Conservation (phyloP, 306 rosid genomes). For the Malus sylvestris region DNA sequence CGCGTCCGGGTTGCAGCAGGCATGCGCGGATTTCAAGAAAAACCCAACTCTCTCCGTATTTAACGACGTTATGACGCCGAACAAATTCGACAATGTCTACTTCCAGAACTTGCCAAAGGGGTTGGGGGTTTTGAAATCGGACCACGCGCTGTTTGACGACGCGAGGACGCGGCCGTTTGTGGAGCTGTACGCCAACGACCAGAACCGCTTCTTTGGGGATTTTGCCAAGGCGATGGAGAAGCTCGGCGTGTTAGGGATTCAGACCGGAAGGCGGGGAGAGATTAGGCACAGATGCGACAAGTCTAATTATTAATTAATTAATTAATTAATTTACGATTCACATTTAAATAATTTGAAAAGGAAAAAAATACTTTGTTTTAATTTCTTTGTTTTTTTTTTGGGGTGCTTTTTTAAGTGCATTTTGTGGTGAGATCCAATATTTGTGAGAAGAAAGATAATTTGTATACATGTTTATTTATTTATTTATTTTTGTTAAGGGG, state of each 20-base stretch:
- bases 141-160: slow-evolving; percentile 53
- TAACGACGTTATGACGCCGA: slow-evolving; percentile 78
- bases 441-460: background rate
- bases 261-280: slow-evolving; percentile 67
- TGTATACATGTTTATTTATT: slow-evolving; percentile 14
- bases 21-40: slow-evolving; percentile 43
- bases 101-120: slow-evolving; percentile 74
- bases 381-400: background rate
- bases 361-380: background rate
- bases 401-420: background rate
- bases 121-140: slow-evolving; percentile 64
- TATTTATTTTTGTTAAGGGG: background rate
- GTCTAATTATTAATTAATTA: slow-evolving; percentile 38
- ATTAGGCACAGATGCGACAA: slow-evolving; percentile 82
- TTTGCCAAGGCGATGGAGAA: slow-evolving; percentile 70
- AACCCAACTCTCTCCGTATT: slow-evolving; percentile 76
- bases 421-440: background rate
- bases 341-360: background rate
- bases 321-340: background rate
- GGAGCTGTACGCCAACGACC: slow-evolving; percentile 43
- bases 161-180: slow-evolving; percentile 50
- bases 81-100: slow-evolving; percentile 71
- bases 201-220: slow-evolving; percentile 45
- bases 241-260: slow-evolving; percentile 49
- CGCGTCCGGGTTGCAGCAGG: slow-evolving; percentile 41